phyloP scores from a whole-genome alignment of 345 rosid species.

The Melastoma malabathricum region DNA sequence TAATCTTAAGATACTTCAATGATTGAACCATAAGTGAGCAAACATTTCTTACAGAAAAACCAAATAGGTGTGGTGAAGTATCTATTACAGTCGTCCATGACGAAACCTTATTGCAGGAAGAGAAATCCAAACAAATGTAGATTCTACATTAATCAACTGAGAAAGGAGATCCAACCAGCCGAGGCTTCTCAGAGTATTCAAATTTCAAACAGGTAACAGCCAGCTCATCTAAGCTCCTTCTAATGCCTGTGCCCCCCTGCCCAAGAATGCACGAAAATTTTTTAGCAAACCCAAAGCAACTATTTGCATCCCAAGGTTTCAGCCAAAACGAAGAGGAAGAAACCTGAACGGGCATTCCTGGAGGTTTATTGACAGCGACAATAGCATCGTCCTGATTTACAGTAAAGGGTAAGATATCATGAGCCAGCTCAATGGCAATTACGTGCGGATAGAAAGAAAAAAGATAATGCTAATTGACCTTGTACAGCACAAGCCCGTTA shows the following conservation, averaged over 20 bases:
- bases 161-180: constrained; percentile 36
- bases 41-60: no score
- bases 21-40: no score
- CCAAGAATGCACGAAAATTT: not conserved
- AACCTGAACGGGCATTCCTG: constrained; percentile 91
- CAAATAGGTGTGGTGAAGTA: no score
- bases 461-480: constrained; percentile 32
- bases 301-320: not conserved
- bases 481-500: constrained; percentile 50
- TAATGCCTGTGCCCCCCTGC: constrained; percentile 83
- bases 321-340: not conserved
- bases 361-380: constrained; percentile 77
- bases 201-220: constrained; percentile 54
- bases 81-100: no score
- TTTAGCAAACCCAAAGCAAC: not conserved
- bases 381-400: constrained; percentile 57
- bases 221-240: constrained; percentile 69
- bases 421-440: constrained; percentile 3
- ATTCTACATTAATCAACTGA: not conserved
- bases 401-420: constrained; percentile 6
- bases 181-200: constrained; percentile 56
- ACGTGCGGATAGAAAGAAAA: constrained; percentile 1
- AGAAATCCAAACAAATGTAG: no score
- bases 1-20: not conserved
- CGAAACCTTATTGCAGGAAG: no score